Base-by-base conservation (phyloP, 495 filamentous ascomycete genomes). In the Podospora anserina region DNA sequence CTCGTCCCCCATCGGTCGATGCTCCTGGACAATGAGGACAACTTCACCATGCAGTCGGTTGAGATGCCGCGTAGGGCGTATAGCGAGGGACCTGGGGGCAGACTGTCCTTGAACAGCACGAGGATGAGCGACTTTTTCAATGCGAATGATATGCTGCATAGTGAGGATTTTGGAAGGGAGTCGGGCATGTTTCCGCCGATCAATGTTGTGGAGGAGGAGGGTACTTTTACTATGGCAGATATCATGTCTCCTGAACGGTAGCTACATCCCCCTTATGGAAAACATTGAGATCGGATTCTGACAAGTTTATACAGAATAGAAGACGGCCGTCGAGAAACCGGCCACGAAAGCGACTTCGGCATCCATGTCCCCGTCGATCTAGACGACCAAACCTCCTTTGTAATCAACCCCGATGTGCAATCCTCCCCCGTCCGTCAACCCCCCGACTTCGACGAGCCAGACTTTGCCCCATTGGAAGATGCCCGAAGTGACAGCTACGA, bases 51-150 rank as follows among this genome's bases (percentile, higher is more conserved):
- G 61, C 83, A 82, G 67, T 91, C 90, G 23, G 83, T 94, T 39
- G 92, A 94, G 77, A 81, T 90, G 59, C 85, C 88, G 11, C 81
- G 90, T 63, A 80, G 90, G 65, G 90, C 87, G 20, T 70, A 81
- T 11, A 85, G 78, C 61, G 88, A 91, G 68, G 79, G 83, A 63
- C 81, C 78, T 44, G 69, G 87, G 16, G 61, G 69, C 9, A 68
- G 73, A 65, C 64, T 74, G 16, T 78, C 76, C 58, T 55, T 78
- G 62, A 71, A 68, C 0, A 86, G 81, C 56, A 76, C 87, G 69
- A 91, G 89, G 58, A 79, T 89, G 72, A 93, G 89, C 74, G 91
- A 92, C 74, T 82, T 77, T 74, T 88, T 84, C 77, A 89, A 77
- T 70, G 78, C 65, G 75, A 79, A 78, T 58, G 81, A 74, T 76